phyloP scores from a whole-genome alignment of 495 filamentous ascomycete genomes.

The Symbiotaphrina buchneri region DNA sequence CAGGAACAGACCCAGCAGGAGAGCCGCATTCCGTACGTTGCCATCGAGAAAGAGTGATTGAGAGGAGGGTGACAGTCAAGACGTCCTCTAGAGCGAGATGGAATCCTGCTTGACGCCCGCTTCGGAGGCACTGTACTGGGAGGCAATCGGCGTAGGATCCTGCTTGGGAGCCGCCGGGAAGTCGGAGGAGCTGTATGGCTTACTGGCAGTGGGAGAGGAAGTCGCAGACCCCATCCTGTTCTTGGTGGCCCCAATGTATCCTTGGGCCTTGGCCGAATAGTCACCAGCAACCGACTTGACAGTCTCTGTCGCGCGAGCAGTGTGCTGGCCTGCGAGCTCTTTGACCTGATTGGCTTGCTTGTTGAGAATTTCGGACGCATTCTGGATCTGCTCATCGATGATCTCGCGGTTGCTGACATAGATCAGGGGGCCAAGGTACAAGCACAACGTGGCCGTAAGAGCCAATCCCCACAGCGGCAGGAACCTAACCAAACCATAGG shows the following conservation, averaged over 20 bases:
- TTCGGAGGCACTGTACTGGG: no score
- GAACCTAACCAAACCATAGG: conserved; percentile 86
- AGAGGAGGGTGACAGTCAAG: no score
- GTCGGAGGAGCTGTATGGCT: conserved; percentile 5
- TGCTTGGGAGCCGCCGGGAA: conserved; percentile 8
- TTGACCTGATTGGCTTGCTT: conserved; percentile 65
- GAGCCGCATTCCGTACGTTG: no score
- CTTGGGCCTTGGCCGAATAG: conserved; percentile 68
- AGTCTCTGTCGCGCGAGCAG: conserved; percentile 47
- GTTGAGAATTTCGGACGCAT: conserved; percentile 46
- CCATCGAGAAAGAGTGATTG: no score
- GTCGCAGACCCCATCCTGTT: background rate
- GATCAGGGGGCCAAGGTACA: conserved; percentile 72
- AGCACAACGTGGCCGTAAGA: conserved; percentile 46
- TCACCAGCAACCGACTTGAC: conserved; percentile 67
- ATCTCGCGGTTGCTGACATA: conserved; percentile 86
- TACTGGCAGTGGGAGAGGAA: conserved; percentile 3
- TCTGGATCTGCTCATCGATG: conserved; percentile 66
- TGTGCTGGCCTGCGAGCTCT: conserved; percentile 62
- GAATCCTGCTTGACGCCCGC: conserved; percentile 2
- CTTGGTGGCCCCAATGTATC: conserved; percentile 26
- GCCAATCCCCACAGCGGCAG: conserved; percentile 84
- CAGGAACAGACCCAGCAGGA: no score
- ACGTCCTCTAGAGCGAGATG: conserved; percentile 3
- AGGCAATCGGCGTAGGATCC: conserved; percentile 2